A percentile compares a stretch with the other conserved stretches of the same genome.
Conservation (phyloP, 257 asterid species). For the Penstemon eatonii region DNA sequence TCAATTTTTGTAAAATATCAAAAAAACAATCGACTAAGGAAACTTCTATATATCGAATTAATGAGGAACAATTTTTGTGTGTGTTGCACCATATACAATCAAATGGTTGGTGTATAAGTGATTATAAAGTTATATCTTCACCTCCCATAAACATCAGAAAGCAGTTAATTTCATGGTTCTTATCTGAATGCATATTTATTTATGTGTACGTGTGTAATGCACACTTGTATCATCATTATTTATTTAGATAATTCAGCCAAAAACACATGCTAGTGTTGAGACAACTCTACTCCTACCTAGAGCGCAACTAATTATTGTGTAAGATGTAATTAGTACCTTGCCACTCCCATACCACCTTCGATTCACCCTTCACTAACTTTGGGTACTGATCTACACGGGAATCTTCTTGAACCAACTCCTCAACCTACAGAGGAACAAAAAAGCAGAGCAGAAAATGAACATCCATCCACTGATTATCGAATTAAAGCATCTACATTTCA, state of each 20-base stretch:
- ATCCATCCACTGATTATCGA: background rate
- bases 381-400: constrained; percentile 88
- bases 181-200: constrained; percentile 1
- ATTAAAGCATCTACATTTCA: background rate
- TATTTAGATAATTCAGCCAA: constrained; percentile 1
- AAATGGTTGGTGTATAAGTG: background rate
- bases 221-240: background rate
- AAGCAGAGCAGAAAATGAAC: constrained; percentile 14
- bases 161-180: constrained; percentile 11
- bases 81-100: background rate
- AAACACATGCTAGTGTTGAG: constrained; percentile 4
- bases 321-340: constrained; percentile 59
- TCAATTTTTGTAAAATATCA: too few species aligned
- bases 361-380: constrained; percentile 79
- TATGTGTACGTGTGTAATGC: background rate
- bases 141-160: constrained; percentile 16
- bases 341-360: constrained; percentile 98
- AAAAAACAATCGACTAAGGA: too few species aligned
- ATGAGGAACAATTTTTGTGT: background rate
- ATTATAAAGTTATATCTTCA: background rate
- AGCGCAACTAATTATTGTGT: background rate
- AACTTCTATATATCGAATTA: background rate
- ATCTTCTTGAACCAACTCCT: constrained; percentile 83
- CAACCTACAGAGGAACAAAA: constrained; percentile 57
- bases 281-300: constrained; percentile 1